Evolutionary conservation across 148 eudicot genomes (phyloP).

Genomic region (Cornus florida): DNA sequence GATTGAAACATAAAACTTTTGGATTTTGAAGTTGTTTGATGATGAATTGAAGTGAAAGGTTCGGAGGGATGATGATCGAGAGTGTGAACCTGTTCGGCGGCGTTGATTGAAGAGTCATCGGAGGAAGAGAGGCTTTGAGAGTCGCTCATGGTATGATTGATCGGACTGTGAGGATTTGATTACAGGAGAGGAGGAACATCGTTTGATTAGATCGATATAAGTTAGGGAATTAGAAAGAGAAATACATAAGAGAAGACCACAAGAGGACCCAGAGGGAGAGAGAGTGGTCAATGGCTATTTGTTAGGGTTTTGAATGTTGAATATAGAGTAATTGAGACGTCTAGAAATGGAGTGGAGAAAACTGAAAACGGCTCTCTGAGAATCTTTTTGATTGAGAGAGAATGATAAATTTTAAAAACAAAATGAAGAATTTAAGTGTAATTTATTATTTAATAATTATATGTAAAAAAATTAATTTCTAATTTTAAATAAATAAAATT

Average conservation of each 20-base stretch:
- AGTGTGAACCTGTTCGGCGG: slow-evolving; percentile 35
- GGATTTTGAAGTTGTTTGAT: background rate
- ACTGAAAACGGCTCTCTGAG: slow-evolving; percentile 25
- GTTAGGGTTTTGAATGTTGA: slow-evolving; percentile 8
- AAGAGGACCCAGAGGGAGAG: background rate
- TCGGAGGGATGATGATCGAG: background rate
- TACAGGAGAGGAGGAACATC: background rate
- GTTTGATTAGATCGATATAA: background rate
- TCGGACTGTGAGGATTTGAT: background rate
- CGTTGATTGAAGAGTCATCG: slow-evolving; percentile 46
- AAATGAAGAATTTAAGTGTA: no score
- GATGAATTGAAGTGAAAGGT: background rate
- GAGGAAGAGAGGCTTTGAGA: slow-evolving; percentile 41
- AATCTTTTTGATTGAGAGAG: background rate
- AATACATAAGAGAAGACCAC: background rate
- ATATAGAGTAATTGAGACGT: background rate
- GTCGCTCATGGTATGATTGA: slow-evolving; percentile 27
- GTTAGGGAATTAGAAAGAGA: background rate
- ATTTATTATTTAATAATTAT: no score
- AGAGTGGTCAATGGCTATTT: slow-evolving; percentile 13
- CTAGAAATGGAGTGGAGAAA: slow-evolving; percentile 15
- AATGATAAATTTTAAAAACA: no score
- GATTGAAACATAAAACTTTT: background rate
- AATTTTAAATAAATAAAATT: no score
- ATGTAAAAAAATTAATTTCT: no score